Evolutionary conservation across 73 alveolate genomes (phyloP).

Genomic region (Tetrahymena thermophila): DNA sequence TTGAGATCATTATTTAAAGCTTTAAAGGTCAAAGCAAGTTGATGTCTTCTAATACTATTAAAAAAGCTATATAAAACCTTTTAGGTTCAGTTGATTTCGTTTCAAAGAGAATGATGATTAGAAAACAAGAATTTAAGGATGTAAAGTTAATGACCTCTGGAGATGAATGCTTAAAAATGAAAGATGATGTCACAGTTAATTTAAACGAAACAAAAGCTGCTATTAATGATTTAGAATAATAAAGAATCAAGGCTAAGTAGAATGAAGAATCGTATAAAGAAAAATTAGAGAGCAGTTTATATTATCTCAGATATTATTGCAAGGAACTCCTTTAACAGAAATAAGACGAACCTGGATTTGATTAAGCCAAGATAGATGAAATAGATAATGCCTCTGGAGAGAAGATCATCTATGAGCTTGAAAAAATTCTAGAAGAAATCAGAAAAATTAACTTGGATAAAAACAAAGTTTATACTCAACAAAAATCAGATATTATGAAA

Average conservation of each 20-base stretch:
- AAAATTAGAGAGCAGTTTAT: not conserved
- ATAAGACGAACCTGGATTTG: not conserved
- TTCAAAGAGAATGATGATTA: not conserved
- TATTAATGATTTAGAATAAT: not conserved
- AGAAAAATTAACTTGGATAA: not conserved
- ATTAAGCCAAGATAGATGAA: not conserved
- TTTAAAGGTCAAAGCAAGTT: not conserved
- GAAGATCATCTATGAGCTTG: not conserved
- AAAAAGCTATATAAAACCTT: not conserved
- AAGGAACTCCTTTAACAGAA: not conserved
- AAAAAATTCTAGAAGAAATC: not conserved
- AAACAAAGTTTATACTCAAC: not conserved
- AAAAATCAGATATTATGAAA: not conserved
- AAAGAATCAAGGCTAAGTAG: not conserved
- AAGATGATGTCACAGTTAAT: not conserved
- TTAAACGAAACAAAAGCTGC: not conserved
- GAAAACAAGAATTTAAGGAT: not conserved
- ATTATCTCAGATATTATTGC: not conserved
- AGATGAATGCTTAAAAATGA: not conserved
- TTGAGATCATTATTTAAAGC: not conserved
- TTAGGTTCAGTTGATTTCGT: not conserved
- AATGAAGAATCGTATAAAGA: not conserved
- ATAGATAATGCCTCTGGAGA: not conserved
- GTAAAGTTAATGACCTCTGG: not conserved
- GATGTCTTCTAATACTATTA: not conserved